Evolutionary conservation across 2,329 filamentous ascomycete species (phyloP).

Genomic region (Ophiognomonia clavigignenti-juglandacearum): DNA sequence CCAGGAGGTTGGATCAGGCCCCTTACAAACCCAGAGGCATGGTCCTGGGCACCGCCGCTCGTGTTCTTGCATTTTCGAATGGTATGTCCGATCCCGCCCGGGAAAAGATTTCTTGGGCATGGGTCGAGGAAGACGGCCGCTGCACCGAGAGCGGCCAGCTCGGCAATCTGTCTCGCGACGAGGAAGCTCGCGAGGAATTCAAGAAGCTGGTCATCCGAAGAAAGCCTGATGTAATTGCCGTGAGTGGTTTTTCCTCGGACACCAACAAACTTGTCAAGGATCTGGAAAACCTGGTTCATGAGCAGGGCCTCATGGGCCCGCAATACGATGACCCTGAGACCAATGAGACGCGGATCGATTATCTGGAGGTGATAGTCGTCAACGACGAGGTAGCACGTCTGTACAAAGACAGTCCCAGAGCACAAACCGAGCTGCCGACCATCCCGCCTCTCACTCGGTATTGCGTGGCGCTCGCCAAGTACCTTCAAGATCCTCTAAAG

Average conservation of each 20-base stretch:
- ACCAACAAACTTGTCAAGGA: conserved; percentile 80
- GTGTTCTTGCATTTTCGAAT: conserved; percentile 82
- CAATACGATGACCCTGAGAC: conserved; percentile 79
- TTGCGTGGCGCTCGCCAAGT: conserved; percentile 82
- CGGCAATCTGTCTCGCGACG: conserved; percentile 69
- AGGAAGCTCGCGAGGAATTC: conserved; percentile 62
- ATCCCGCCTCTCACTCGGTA: conserved; percentile 78
- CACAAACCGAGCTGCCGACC: conserved; percentile 73
- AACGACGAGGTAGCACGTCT: conserved; percentile 97
- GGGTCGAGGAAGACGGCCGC: conserved; percentile 87
- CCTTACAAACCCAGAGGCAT: conserved; percentile 94
- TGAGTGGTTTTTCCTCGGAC: conserved; percentile 85
- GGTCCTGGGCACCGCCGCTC: conserved; percentile 79
- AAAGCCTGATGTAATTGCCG: conserved; percentile 82
- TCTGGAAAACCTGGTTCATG: conserved; percentile 70
- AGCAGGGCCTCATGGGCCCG: conserved; percentile 71
- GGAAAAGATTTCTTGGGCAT: conserved; percentile 86
- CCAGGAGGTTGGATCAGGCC: conserved; percentile 86
- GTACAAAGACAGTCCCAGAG: conserved; percentile 86
- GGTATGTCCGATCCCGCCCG: conserved; percentile 69
- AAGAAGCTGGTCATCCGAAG: conserved; percentile 74
- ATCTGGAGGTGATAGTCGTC: conserved; percentile 82
- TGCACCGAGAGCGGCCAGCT: conserved; percentile 88
- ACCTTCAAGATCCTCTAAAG: conserved; percentile 92
- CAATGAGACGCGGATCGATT: conserved; percentile 69